Evolutionary conservation across 352 stramenopile genomes (phyloP), one percentile per base, ranked within the genome.

Genomic region (Pythium phragmitis): DNA sequence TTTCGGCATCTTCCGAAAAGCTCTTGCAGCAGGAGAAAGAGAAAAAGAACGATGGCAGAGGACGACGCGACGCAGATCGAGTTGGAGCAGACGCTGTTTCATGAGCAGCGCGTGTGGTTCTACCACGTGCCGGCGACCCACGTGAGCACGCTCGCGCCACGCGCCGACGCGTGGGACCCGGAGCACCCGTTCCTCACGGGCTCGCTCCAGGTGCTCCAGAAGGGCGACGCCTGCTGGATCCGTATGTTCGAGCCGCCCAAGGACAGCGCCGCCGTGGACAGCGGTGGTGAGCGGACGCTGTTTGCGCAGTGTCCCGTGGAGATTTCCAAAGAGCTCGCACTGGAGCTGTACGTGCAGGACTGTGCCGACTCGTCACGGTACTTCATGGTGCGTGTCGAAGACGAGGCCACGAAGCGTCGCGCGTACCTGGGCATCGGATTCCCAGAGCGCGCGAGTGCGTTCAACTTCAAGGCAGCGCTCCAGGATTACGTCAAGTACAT

Each of bases 301-400:
- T 94, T 96, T 39, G 87, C 87, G 17, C 82, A 92, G 62, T 93
- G 87, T 37, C 85, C 87, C 7, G 65, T 96, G 14, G 76, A 81
- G 51, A 89, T 96, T 66, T 74, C 82, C 14, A 69, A 56, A 13
- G 82, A 91, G 26, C 68, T 87, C 28, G 14, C 70, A 36, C 73
- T 96, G 28, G 81, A 89, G 39, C 71, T 87, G 45, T 94, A 91
- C 65, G 78, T 96, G 17, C 87, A 94, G 48, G 85, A 96, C 65
- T 96, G 85, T 49, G 83, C 89, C 50, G 87, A 96, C 65, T 94
- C 87, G 54, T 96, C 87, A 52, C 83, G 87, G 30, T 96, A 96
- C 69, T 96, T 96, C 37, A 92, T 96, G 80, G 34, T 96, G 17
- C 87, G 87, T 56, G 79, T 93, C 54, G 85, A 92, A 58, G 87